phyloP scores from a whole-genome alignment of 345 rosid species.

The Barbarea vulgaris region DNA sequence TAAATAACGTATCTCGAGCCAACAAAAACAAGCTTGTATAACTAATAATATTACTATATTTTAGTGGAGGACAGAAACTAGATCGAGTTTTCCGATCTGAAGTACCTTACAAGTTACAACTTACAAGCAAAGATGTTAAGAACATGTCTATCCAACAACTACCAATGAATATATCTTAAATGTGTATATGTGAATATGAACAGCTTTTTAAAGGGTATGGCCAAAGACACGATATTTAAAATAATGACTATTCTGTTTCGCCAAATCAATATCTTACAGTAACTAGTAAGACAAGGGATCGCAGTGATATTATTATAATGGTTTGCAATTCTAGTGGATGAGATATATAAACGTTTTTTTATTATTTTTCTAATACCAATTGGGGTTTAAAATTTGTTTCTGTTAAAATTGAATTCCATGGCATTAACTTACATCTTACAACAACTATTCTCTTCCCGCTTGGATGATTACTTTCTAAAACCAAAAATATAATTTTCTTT shows the following conservation, averaged over 20 bases:
- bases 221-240: not conserved
- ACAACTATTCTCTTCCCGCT: not conserved
- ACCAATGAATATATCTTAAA: not conserved
- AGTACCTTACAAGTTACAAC: conserved; percentile 28
- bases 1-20: conserved; percentile 10
- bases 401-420: not conserved
- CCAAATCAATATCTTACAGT: not conserved
- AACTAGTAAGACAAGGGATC: not conserved
- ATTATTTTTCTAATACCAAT: not conserved
- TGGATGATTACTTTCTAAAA: no score
- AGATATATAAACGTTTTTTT: not conserved
- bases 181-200: not conserved
- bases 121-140: conserved; percentile 4
- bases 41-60: not conserved
- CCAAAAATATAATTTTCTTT: not conserved
- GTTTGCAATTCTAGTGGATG: not conserved
- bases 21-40: conserved; percentile 9
- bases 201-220: not conserved
- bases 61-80: conserved; percentile 33
- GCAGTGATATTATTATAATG: not conserved
- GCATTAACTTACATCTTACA: not conserved
- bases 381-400: not conserved
- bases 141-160: conserved; percentile 10
- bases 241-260: not conserved
- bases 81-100: conserved; percentile 32